Conservation (phyloP, 129 eudicot genomes). For the Oenanthe sinensis region DNA sequence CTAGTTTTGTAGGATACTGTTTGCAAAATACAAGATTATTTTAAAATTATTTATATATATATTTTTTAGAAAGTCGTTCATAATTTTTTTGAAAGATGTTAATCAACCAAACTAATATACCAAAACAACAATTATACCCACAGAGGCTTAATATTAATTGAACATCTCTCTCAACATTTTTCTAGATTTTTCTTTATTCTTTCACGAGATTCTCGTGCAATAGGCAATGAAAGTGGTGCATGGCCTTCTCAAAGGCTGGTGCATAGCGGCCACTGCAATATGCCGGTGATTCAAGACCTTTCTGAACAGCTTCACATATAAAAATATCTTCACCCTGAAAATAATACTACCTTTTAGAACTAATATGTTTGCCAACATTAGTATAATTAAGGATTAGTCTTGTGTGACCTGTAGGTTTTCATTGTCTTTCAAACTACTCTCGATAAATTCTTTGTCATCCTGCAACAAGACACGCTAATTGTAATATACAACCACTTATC, state of each 20-base stretch:
- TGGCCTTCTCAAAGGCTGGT: conserved; percentile 58
- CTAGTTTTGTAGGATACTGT: no score
- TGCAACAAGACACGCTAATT: conserved; percentile 14
- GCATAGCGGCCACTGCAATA: conserved; percentile 60
- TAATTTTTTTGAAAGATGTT: no score
- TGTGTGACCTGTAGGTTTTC: conserved; percentile 61
- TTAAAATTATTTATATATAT: no score
- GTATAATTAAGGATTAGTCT: neutral
- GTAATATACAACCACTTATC: neutral
- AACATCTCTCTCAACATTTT: conserved; percentile 7
- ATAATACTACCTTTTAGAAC: neutral
- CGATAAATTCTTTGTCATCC: conserved; percentile 55
- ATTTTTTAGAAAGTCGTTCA: no score
- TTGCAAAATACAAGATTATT: no score
- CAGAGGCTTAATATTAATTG: neutral
- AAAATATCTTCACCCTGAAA: conserved; percentile 65
- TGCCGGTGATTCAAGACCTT: conserved; percentile 81
- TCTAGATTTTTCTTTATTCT: conserved; percentile 15
- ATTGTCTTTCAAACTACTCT: conserved; percentile 53
- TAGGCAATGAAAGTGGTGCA: conserved; percentile 87
- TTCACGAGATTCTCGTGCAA: conserved; percentile 35
- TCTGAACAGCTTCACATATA: conserved; percentile 71
- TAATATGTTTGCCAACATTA: neutral
- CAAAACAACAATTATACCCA: no score
- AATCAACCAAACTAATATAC: no score